A percentile compares a stretch with the other conserved stretches of the same genome.
These are phyloP conservation scores for Penstemon davidsonii DNA, from an alignment of 257 asterid genomes.

Conservation along the genomic window DNA sequence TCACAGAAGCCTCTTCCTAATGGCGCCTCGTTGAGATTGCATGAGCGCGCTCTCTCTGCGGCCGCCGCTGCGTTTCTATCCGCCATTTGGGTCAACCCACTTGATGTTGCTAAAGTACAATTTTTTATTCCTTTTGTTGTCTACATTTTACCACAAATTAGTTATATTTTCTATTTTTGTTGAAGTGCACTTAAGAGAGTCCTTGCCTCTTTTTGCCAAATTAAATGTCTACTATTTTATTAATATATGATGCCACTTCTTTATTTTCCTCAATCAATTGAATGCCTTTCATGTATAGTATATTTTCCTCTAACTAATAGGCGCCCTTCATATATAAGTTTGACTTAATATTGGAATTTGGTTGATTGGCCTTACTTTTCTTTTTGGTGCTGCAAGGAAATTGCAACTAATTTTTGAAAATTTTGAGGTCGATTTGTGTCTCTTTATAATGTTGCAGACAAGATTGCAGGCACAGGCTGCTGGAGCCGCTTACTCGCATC, in stretches of 20 bases:
- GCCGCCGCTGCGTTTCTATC: conserved; percentile 59
- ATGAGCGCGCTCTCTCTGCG: conserved; percentile 53
- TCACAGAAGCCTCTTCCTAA: conserved; percentile 25
- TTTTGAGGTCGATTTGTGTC: neutral
- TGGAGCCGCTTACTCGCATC: conserved; percentile 55
- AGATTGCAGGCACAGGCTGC: conserved; percentile 67
- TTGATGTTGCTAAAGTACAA: conserved; percentile 53
- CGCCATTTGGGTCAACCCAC: conserved; percentile 52
- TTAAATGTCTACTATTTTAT: too few relatives aligned
- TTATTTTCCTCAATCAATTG: too few relatives aligned
- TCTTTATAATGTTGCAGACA: conserved; percentile 35
- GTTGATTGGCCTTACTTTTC: neutral
- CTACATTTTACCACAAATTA: too few relatives aligned
- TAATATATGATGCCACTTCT: too few relatives aligned
- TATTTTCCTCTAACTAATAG: neutral
- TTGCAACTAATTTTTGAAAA: neutral
- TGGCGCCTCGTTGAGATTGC: conserved; percentile 31
- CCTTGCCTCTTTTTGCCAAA: too few relatives aligned
- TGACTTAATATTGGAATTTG: neutral
- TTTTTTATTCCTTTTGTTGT: neutral
- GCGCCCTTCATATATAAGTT: neutral
- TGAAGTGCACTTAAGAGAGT: neutral
- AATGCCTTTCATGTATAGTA: too few relatives aligned
- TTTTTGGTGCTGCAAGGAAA: neutral
- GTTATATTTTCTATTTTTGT: neutral